Evolutionary conservation across 306 rosid genomes (phyloP).

Genomic region (Lathyrus aphaca): DNA sequence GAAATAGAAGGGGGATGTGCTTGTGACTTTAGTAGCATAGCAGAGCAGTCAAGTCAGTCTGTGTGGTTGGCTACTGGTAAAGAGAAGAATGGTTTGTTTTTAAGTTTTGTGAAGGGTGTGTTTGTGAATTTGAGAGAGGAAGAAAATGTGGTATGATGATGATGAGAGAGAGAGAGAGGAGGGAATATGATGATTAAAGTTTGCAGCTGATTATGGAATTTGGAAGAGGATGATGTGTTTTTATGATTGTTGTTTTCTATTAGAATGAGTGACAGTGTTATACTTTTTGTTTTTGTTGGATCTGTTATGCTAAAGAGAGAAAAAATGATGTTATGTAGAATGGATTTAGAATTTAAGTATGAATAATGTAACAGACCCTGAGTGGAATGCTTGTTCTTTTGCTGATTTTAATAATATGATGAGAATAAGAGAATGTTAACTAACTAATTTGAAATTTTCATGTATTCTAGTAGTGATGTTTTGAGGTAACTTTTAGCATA

Average conservation of each 20-base stretch:
- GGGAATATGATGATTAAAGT: slow-evolving; percentile 65
- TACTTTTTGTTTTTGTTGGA: slow-evolving; percentile 55
- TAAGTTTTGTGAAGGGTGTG: slow-evolving; percentile 1
- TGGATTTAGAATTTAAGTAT: slow-evolving; percentile 6
- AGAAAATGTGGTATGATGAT: slow-evolving; percentile 40
- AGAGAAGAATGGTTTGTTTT: slow-evolving; percentile 31
- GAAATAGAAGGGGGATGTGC: too few relatives aligned
- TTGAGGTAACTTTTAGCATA: neutral
- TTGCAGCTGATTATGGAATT: slow-evolving; percentile 30
- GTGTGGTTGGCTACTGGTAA: too few relatives aligned
- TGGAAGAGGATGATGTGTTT: slow-evolving; percentile 39
- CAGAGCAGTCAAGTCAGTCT: too few relatives aligned
- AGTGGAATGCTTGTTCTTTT: slow-evolving; percentile 23
- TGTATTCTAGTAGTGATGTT: neutral
- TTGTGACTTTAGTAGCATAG: too few relatives aligned
- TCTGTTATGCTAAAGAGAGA: slow-evolving; percentile 31
- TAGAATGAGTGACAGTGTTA: slow-evolving; percentile 41
- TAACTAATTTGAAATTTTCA: slow-evolving; percentile 12
- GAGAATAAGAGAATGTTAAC: neutral
- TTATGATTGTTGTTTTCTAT: slow-evolving; percentile 62
- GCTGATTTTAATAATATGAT: neutral
- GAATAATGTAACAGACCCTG: neutral
- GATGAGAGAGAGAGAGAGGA: neutral
- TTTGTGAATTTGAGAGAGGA: neutral
- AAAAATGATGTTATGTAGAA: slow-evolving; percentile 8